phyloP scores from a whole-genome alignment of 2,329 filamentous ascomycete species.

The Plenodomus tracheiphilus region DNA sequence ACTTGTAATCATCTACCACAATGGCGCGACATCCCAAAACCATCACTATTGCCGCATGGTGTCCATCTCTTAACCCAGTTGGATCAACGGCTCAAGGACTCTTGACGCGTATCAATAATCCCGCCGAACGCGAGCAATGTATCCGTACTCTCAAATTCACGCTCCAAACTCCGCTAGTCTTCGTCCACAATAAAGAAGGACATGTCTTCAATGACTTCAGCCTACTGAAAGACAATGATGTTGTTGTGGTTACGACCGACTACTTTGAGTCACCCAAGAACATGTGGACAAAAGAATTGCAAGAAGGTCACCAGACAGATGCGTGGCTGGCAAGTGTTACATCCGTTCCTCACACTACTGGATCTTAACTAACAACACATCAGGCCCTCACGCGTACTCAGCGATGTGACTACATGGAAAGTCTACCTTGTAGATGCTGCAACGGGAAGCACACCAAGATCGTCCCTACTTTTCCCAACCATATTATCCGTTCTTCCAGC shows the following conservation, averaged over 20 bases:
- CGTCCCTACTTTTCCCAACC: neutral
- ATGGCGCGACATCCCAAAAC: neutral
- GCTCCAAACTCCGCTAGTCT: neutral
- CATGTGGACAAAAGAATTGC: neutral
- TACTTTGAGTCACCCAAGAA: neutral
- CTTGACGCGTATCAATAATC: neutral
- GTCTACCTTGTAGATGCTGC: neutral
- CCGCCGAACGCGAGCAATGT: neutral
- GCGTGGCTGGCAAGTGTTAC: neutral
- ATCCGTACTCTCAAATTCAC: neutral
- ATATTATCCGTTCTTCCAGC: neutral
- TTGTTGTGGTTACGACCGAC: neutral
- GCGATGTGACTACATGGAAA: neutral
- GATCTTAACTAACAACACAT: neutral
- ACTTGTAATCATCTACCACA: neutral
- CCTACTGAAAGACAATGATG: neutral
- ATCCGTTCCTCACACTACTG: neutral
- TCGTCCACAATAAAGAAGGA: neutral
- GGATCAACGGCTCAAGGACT: neutral
- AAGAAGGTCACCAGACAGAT: neutral
- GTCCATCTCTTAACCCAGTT: neutral
- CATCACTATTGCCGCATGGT: neutral
- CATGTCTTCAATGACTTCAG: neutral
- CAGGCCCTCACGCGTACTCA: neutral
- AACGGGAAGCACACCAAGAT: neutral